Percentiles rank a stretch among this genome's conserved stretches.
Conservation (phyloP, 768 basidiomycete genomes). For the Tulasnella sp. region DNA sequence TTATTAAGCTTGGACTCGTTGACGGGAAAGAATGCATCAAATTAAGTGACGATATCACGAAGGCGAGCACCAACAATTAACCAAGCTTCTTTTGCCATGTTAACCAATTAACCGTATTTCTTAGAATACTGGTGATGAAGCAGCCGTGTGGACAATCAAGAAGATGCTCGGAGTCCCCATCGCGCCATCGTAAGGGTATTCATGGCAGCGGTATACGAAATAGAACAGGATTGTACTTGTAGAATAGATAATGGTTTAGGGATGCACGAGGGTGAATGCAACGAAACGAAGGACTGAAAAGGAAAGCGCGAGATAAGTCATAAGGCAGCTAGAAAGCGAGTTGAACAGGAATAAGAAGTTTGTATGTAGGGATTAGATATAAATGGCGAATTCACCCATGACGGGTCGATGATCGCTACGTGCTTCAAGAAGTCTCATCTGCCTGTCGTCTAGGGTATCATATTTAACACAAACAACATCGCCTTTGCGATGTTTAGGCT, state of each 20-base stretch:
- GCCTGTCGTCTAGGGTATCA: slow-evolving; percentile 66
- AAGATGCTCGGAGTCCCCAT: slow-evolving; percentile 34
- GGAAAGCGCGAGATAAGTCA: neutral
- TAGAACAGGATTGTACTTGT: neutral
- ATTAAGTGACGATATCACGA: slow-evolving; percentile 86
- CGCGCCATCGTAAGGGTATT: neutral
- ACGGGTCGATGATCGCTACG: slow-evolving; percentile 83
- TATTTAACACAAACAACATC: slow-evolving; percentile 73
- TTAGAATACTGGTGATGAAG: slow-evolving; percentile 66
- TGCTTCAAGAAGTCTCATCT: slow-evolving; percentile 71
- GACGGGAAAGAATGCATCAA: slow-evolving; percentile 78
- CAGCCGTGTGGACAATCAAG: slow-evolving; percentile 60
- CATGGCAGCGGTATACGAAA: neutral
- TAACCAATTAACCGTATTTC: neutral
- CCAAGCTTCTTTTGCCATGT: neutral
- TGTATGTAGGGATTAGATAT: slow-evolving; percentile 44
- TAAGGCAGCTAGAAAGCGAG: neutral
- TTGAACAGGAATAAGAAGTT: slow-evolving; percentile 19
- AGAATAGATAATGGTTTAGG: neutral
- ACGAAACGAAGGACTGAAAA: neutral
- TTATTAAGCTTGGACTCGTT: slow-evolving; percentile 83
- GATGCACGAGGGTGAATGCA: neutral
- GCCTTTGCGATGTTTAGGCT: slow-evolving; percentile 48
- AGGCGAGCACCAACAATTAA: slow-evolving; percentile 45
- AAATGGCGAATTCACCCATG: slow-evolving; percentile 71